Evolutionary conservation across 164 flowering plant genomes (phyloP).

Genomic region (grape (Vitis vinifera)): DNA sequence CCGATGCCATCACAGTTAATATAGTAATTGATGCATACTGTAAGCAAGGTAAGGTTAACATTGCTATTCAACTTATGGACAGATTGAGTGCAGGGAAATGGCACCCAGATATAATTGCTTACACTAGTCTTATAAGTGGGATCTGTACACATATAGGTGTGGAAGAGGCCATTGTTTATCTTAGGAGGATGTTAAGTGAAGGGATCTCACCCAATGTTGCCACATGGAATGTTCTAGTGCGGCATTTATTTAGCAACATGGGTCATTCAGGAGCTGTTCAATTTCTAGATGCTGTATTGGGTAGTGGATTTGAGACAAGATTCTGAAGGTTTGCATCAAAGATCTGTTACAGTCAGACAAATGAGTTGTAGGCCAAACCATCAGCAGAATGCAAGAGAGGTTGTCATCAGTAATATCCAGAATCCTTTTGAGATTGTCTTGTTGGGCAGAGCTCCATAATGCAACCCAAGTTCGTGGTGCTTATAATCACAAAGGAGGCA

Average conservation of each 20-base stretch:
- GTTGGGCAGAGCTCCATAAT: no score
- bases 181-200: conserved; percentile 57
- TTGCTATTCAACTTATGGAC: conserved; percentile 48
- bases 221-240: conserved; percentile 69
- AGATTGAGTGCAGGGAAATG: conserved; percentile 29
- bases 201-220: conserved; percentile 56
- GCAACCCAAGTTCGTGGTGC: no score
- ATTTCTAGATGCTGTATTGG: conserved; percentile 28
- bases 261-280: conserved; percentile 24
- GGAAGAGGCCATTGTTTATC: conserved; percentile 49
- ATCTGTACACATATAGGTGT: conserved; percentile 47
- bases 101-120: conserved; percentile 52
- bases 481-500: no score
- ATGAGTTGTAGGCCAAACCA: no score
- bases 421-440: no score
- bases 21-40: conserved; percentile 60
- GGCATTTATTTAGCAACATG: conserved; percentile 33
- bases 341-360: no score
- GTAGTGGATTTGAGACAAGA: conserved; percentile 9
- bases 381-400: no score
- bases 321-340: no score
- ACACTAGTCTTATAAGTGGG: conserved; percentile 66
- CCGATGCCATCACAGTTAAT: conserved; percentile 62
- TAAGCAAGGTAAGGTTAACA: conserved; percentile 46
- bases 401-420: no score